A percentile compares a stretch with the other conserved stretches of the same genome.
Evolutionary conservation across 805 yeast genomes (phyloP).

Genomic region (Lachancea sp.): DNA sequence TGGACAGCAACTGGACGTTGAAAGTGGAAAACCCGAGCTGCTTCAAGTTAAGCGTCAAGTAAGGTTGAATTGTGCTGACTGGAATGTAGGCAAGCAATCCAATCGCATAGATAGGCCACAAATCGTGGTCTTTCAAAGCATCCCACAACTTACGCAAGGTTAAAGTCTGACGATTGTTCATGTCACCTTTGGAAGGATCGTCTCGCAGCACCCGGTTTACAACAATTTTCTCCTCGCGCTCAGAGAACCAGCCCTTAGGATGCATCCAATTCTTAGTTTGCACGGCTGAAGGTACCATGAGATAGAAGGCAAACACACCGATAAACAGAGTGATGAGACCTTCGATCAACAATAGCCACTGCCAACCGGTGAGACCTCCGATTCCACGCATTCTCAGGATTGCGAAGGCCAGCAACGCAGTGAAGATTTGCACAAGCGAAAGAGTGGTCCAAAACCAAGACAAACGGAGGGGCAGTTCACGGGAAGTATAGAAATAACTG

Average conservation of each 20-base stretch:
- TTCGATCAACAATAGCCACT: slow-evolving; percentile 61
- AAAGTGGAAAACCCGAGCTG: slow-evolving; percentile 47
- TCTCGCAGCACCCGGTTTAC: slow-evolving; percentile 56
- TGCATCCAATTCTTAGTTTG: slow-evolving; percentile 46
- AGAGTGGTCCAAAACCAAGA: slow-evolving; percentile 56
- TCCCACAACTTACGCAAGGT: slow-evolving; percentile 34
- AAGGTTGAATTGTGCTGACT: slow-evolving; percentile 30
- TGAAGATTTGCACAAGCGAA: slow-evolving; percentile 40
- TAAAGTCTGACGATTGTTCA: slow-evolving; percentile 55
- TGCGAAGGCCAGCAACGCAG: slow-evolving; percentile 50
- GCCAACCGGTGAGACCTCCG: slow-evolving; percentile 50
- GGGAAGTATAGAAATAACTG: slow-evolving; percentile 56
- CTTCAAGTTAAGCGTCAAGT: slow-evolving; percentile 44
- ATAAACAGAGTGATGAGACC: slow-evolving; percentile 51
- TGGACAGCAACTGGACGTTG: slow-evolving; percentile 43
- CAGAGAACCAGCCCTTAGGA: slow-evolving; percentile 49
- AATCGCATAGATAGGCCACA: slow-evolving; percentile 50
- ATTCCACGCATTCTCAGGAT: slow-evolving; percentile 46
- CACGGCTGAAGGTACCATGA: slow-evolving; percentile 54
- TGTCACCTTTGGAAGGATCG: slow-evolving; percentile 63
- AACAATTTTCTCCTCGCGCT: slow-evolving; percentile 49
- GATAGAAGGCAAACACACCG: slow-evolving; percentile 42
- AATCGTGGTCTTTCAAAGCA: slow-evolving; percentile 43
- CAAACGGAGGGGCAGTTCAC: slow-evolving; percentile 53
- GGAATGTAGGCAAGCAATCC: slow-evolving; percentile 42